Conservation (phyloP, 2,329 filamentous ascomycete genomes). For the Apiospora marii region DNA sequence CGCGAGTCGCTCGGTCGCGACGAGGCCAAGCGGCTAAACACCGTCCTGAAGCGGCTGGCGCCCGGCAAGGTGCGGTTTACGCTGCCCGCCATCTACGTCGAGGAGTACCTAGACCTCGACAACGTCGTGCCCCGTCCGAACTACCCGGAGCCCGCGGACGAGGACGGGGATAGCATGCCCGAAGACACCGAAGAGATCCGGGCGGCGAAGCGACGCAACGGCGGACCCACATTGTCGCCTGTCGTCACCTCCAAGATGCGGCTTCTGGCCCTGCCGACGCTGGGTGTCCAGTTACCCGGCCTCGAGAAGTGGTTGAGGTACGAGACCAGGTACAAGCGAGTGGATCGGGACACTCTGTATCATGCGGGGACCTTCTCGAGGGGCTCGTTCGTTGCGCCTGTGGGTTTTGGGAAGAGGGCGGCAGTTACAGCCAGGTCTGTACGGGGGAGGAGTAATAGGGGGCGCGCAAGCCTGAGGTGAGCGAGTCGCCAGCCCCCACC, state of each 20-base stretch:
- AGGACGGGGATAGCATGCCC: not conserved
- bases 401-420: not conserved
- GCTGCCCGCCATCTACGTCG: slow-evolving; percentile 61
- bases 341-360: slow-evolving; percentile 51
- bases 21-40: slow-evolving; percentile 47
- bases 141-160: slow-evolving; percentile 32
- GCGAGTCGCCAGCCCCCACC: not conserved
- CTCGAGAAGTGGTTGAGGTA: slow-evolving; percentile 58
- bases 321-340: slow-evolving; percentile 58
- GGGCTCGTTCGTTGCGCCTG: slow-evolving; percentile 28
- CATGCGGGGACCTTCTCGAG: slow-evolving; percentile 31
- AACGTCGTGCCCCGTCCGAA: slow-evolving; percentile 27
- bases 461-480: not conserved
- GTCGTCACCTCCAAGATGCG: slow-evolving; percentile 41
- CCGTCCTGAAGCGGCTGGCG: slow-evolving; percentile 56
- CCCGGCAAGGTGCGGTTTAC: slow-evolving; percentile 64
- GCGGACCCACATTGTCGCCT: slow-evolving; percentile 25
- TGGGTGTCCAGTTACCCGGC: slow-evolving; percentile 56
- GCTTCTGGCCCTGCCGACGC: slow-evolving; percentile 61
- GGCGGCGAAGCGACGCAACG: not conserved
- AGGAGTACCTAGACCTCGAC: slow-evolving; percentile 43
- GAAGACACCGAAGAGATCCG: not conserved
- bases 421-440: not conserved
- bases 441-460: not conserved
- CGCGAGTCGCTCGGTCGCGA: slow-evolving; percentile 50